Conservation (phyloP, 805 yeast genomes). For the Candida corydali region DNA sequence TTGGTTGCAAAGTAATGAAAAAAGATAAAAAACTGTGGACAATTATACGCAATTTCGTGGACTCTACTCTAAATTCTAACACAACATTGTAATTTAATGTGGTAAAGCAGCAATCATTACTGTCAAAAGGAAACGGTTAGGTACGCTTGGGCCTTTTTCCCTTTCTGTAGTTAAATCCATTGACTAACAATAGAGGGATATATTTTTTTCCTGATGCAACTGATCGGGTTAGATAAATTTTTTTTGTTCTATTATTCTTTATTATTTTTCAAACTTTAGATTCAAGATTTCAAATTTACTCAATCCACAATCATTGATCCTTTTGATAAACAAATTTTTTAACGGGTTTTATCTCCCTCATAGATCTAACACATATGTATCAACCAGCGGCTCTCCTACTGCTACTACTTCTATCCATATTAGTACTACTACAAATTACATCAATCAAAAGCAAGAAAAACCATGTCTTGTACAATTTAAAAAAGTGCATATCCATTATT, state of each 20-base stretch:
- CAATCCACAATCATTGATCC: background rate
- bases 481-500: constrained; percentile 8
- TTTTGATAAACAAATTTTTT: too few species aligned
- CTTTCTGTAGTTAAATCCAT: background rate
- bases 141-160: too few species aligned
- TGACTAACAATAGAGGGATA: too few species aligned
- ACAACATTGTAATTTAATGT: too few species aligned
- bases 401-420: constrained; percentile 13
- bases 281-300: background rate
- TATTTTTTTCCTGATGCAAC: too few species aligned
- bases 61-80: background rate
- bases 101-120: too few species aligned
- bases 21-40: background rate
- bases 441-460: constrained; percentile 3
- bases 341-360: too few species aligned
- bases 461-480: constrained; percentile 1
- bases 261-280: background rate
- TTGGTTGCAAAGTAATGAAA: background rate
- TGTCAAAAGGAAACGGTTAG: too few species aligned
- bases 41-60: too few species aligned
- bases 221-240: constrained; percentile 2
- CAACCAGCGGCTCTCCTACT: constrained; percentile 13
- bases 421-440: constrained; percentile 11
- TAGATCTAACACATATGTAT: too few species aligned
- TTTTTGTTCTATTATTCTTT: background rate